Evolutionary conservation across 768 basidiomycete genomes (phyloP).

Genomic region (Russula sp.): DNA sequence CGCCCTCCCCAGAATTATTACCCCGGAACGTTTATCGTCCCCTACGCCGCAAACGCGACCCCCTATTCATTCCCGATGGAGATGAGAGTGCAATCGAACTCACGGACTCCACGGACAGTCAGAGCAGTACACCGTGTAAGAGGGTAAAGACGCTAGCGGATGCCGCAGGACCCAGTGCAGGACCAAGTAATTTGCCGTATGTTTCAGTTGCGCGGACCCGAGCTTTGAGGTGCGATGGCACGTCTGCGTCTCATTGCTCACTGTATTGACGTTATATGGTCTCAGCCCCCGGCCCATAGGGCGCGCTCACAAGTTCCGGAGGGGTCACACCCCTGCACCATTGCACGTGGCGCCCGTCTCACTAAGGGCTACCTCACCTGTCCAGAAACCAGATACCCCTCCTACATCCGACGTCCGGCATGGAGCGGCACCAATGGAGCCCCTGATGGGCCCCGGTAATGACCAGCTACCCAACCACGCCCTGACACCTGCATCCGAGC

Average conservation of each 20-base stretch:
- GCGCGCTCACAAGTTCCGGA: background rate
- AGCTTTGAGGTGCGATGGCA: conserved; percentile 7
- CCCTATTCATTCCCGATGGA: conserved; percentile 11
- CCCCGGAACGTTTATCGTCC: conserved; percentile 7
- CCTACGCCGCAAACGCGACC: conserved; percentile 16
- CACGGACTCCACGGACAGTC: conserved; percentile 45
- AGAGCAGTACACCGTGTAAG: conserved; percentile 3
- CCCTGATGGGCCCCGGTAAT: background rate
- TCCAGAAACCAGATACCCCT: background rate
- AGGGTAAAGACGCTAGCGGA: conserved; percentile 6
- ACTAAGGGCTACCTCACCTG: background rate
- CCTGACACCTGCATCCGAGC: background rate
- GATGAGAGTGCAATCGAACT: conserved; percentile 42
- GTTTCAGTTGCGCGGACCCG: background rate
- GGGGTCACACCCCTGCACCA: background rate
- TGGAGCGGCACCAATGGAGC: background rate
- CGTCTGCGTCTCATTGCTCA: background rate
- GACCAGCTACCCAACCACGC: background rate
- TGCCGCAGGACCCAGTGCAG: background rate
- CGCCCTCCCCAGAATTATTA: conserved; percentile 16
- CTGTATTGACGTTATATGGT: background rate
- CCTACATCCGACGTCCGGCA: background rate
- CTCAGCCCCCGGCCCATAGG: background rate
- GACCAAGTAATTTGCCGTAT: background rate
- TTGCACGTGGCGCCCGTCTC: background rate